These are phyloP conservation scores for Fusarium haematococcum DNA, from an alignment of 2,329 filamentous ascomycete species.

Conservation along the genomic window DNA sequence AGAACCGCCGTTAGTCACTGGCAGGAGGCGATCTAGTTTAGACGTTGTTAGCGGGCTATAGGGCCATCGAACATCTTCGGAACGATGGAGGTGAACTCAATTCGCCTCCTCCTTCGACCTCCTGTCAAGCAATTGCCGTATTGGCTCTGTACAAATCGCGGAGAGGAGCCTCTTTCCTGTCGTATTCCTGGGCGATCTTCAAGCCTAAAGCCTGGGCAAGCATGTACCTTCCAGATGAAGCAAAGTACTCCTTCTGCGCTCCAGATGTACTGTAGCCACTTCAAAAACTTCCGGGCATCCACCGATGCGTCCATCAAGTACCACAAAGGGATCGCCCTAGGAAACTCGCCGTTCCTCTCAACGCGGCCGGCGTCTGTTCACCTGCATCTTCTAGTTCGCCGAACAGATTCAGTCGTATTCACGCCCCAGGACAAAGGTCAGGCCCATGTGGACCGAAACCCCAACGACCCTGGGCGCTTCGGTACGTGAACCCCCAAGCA, in stretches of 20 bases:
- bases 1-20: background rate
- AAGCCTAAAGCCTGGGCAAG: constrained; percentile 26
- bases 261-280: background rate
- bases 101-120: background rate
- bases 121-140: background rate
- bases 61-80: background rate
- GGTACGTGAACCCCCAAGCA: background rate
- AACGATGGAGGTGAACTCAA: background rate
- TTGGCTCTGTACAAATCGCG: background rate
- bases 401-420: background rate
- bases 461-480: background rate
- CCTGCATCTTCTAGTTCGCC: background rate
- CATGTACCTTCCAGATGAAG: constrained; percentile 9
- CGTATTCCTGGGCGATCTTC: constrained; percentile 11
- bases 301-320: background rate
- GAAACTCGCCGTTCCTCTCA: background rate
- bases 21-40: constrained; percentile 1
- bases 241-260: constrained; percentile 4
- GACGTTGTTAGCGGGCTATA: background rate
- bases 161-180: background rate
- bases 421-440: background rate
- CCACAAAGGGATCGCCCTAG: background rate
- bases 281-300: constrained; percentile 2
- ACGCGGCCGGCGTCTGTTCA: background rate
- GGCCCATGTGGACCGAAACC: background rate